Base-by-base conservation (phyloP, 2,329 filamentous ascomycete species). In the Coniochaeta sp. region DNA sequence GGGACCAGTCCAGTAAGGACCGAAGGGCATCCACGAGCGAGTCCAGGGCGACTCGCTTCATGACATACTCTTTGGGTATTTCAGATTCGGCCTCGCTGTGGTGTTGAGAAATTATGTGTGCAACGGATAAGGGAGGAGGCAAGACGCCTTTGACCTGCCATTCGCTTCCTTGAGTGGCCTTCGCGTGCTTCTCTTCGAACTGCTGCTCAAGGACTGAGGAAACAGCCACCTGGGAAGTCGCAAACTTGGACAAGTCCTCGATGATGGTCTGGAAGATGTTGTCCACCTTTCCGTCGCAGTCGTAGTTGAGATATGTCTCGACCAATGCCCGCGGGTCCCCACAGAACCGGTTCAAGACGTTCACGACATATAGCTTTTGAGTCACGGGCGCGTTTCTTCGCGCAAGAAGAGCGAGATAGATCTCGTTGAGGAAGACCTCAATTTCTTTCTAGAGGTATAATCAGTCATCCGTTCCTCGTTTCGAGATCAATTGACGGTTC, bases 251-350 rank as follows among this genome's bases (percentile, higher is more conserved):
- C 16, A 99, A 74, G 67, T 97, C 91, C 66, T 99, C 95, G 48
- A 99, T 91, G 51, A 97, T 85, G 18, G 81, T 86, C 69, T 99
- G 94, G 67, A 95, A 99, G 68, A 97, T 94, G 68, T 99, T 99
- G 70, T 97, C 92, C 54, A 97, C 82, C 35, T 90, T 91, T 54
- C 92, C 81, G 63, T 97, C 95, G 70, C 94, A 99, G 66, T 99
- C 94, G 64, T 99, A 99, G 68, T 99, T 99, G 56, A 99, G 80
- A 68, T 99, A 99, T 13, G 91, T 86, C 68, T 99, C 94, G 14
- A 99, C 94, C 48, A 99, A 68, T 0, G 90, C 91, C 58, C 89
- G 81, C 1, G 92, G 89, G 65, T 99, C 94, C 14, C 82, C 84
- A 53, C 87, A 91, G 47, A 99, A 76, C 53, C 92, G 81, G 60